phyloP scores from a whole-genome alignment of 305 asterid genomes.

The Vinca major region DNA sequence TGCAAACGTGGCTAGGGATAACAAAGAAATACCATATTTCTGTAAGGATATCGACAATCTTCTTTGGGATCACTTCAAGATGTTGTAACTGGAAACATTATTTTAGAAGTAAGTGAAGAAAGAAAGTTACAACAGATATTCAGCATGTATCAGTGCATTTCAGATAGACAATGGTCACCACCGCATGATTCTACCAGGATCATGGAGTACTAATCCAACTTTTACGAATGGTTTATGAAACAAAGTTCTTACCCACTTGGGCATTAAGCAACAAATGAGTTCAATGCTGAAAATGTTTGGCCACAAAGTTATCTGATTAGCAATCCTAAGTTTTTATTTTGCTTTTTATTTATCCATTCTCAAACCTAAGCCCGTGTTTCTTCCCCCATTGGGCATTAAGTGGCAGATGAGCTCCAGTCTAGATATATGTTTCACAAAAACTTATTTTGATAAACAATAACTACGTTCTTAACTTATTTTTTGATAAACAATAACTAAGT shows the following conservation, averaged over 20 bases:
- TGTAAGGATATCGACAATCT: constrained; percentile 45
- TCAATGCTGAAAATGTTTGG: neutral
- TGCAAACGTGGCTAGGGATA: constrained; percentile 7
- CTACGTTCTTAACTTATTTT: no score
- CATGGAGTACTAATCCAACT: neutral
- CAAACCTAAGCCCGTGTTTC: neutral
- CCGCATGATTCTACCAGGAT: neutral
- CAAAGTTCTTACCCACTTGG: neutral
- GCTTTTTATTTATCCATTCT: neutral
- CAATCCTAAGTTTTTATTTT: neutral
- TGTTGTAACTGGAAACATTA: constrained; percentile 42
- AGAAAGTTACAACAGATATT: constrained; percentile 4
- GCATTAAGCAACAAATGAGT: neutral
- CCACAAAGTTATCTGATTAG: no score
- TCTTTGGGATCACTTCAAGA: constrained; percentile 66
- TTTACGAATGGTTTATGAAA: neutral
- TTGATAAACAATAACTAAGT: neutral
- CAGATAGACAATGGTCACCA: neutral
- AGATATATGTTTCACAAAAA: no score
- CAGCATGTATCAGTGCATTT: neutral
- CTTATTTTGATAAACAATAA: no score
- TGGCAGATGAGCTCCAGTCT: no score
- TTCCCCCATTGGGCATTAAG: no score
- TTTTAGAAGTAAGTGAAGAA: constrained; percentile 12
- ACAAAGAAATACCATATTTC: constrained; percentile 49